phyloP scores from a whole-genome alignment of 1,284 basidiomycete species.

The Fomitopsis palustris region DNA sequence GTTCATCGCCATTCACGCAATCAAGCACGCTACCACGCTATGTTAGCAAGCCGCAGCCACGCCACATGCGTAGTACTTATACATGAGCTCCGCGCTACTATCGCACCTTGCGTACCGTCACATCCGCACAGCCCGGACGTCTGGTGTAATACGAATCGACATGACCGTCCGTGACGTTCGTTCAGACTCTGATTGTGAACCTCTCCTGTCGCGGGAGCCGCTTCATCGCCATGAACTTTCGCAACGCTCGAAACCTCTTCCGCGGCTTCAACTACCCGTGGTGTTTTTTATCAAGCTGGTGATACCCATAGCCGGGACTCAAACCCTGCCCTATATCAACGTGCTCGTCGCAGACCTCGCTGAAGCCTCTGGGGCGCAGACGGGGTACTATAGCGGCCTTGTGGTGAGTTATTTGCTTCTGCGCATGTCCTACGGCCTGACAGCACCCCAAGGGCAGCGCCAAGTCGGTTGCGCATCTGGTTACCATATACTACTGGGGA shows the following conservation, averaged over 20 bases:
- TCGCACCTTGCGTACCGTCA: too few species aligned
- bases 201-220: background rate
- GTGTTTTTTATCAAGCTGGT: slow-evolving; percentile 30
- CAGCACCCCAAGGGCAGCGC: slow-evolving; percentile 20
- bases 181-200: slow-evolving; percentile 1
- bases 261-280: slow-evolving; percentile 25
- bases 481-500: slow-evolving; percentile 34
- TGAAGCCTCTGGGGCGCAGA: slow-evolving; percentile 24
- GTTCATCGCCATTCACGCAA: slow-evolving; percentile 6
- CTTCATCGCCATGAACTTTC: background rate
- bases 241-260: slow-evolving; percentile 20
- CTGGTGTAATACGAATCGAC: too few species aligned
- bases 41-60: background rate
- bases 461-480: slow-evolving; percentile 27
- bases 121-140: too few species aligned
- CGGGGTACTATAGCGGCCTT: slow-evolving; percentile 33
- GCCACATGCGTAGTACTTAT: background rate
- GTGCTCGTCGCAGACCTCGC: slow-evolving; percentile 30
- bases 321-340: slow-evolving; percentile 35
- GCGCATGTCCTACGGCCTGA: background rate
- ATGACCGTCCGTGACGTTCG: background rate
- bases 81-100: background rate
- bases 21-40: slow-evolving; percentile 1
- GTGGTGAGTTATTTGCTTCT: slow-evolving; percentile 16
- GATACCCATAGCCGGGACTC: slow-evolving; percentile 25